Conservation (phyloP, 371 early-diverging fungal species). For the Chytridium lagenaria region DNA sequence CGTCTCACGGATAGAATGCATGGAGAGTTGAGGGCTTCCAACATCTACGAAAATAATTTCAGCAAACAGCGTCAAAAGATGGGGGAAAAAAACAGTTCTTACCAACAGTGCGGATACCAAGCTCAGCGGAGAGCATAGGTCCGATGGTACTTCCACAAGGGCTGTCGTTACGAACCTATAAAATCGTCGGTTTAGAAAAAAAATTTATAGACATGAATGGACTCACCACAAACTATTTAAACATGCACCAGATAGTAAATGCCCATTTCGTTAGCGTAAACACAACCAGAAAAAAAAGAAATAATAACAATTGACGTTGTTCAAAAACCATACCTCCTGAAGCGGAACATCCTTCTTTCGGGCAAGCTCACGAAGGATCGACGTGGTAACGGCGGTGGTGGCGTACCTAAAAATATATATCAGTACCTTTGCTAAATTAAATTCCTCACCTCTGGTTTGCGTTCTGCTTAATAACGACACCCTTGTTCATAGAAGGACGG, state of each 20-base stretch:
- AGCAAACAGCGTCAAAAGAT: background rate
- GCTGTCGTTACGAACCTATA: conserved; percentile 85
- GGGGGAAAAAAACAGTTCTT: conserved; percentile 26
- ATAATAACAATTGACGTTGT: conserved; percentile 1
- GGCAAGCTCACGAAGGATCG: conserved; percentile 82
- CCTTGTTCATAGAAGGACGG: conserved; percentile 89
- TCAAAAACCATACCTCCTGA: conserved; percentile 92
- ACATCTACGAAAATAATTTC: conserved; percentile 76
- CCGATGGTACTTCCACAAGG: conserved; percentile 97
- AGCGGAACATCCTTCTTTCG: conserved; percentile 74
- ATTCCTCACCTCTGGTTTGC: conserved; percentile 78
- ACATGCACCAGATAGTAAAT: no score
- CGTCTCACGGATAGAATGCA: conserved; percentile 97
- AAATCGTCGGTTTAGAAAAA: background rate
- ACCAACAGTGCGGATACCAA: conserved; percentile 95
- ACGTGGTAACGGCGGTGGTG: conserved; percentile 87
- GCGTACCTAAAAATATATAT: conserved; percentile 68
- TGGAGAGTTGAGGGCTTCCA: conserved; percentile 92
- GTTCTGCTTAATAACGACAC: conserved; percentile 94
- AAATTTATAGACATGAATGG: background rate
- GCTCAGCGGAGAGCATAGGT: conserved; percentile 91
- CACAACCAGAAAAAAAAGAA: conserved; percentile 10
- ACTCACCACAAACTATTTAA: background rate
- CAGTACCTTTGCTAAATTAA: no score
- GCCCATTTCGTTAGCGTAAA: no score